A percentile compares a stretch with the other conserved stretches of the same genome.
Conservation (phyloP, 192 early-diverging fungal genomes). For the Paraglomus occultum region DNA sequence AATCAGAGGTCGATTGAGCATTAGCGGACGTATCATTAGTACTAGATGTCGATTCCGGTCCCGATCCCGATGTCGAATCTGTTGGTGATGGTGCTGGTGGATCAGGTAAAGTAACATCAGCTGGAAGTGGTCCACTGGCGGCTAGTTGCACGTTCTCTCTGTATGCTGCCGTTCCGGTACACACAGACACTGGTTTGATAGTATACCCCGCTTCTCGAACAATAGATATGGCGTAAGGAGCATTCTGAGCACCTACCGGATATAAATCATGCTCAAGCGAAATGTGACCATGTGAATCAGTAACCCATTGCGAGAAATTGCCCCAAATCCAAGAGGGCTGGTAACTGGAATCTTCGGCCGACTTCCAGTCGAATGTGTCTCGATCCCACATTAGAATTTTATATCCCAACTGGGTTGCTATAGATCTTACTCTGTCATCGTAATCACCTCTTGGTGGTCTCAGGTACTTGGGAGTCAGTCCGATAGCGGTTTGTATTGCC, state of each 20-base stretch:
- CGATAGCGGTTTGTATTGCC: conserved; percentile 53
- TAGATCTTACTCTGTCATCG: conserved; percentile 69
- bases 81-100: no score
- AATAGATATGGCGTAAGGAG: background rate
- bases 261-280: conserved; percentile 16
- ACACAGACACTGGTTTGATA: background rate
- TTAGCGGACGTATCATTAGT: no score
- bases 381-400: conserved; percentile 36
- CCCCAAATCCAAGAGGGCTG: background rate
- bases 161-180: background rate
- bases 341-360: background rate
- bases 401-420: conserved; percentile 56
- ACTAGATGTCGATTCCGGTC: no score
- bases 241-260: background rate
- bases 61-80: no score
- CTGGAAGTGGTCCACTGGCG: no score
- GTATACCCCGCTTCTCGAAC: background rate
- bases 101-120: no score
- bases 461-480: conserved; percentile 55
- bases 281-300: conserved; percentile 41
- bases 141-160: no score
- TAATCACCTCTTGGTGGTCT: conserved; percentile 68
- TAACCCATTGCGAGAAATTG: conserved; percentile 18
- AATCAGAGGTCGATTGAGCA: no score
- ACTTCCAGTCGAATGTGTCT: conserved; percentile 34